These are phyloP conservation scores for Cadophora luteo-olivacea DNA, from an alignment of 2,329 filamentous ascomycete genomes.

Conservation along the genomic window DNA sequence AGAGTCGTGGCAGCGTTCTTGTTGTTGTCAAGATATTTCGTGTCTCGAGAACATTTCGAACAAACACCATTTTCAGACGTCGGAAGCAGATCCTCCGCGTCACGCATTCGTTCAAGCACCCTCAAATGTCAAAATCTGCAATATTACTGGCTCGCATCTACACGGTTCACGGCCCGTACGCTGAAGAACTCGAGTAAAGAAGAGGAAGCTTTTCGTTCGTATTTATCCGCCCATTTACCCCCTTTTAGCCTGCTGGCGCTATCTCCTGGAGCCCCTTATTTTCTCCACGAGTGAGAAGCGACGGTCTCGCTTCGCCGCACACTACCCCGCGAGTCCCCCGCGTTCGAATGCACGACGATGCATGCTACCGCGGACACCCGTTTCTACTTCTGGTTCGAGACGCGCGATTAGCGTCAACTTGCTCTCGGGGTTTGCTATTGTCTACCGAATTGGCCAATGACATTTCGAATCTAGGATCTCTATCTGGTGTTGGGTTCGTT, in stretches of 20 bases:
- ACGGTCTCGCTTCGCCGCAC: neutral
- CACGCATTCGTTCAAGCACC: neutral
- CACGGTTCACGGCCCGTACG: slow-evolving; percentile 7
- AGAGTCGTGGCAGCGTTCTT: neutral
- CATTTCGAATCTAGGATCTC: neutral
- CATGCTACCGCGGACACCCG: neutral
- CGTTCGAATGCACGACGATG: neutral
- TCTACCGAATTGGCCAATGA: neutral
- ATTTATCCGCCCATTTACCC: slow-evolving; percentile 9
- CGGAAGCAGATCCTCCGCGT: neutral
- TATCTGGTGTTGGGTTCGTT: neutral
- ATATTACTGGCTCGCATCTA: slow-evolving; percentile 3
- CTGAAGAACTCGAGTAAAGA: neutral
- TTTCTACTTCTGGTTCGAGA: neutral
- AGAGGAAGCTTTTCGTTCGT: slow-evolving; percentile 2
- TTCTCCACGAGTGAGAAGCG: slow-evolving; percentile 17
- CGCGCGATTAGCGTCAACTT: neutral
- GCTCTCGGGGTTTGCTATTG: neutral
- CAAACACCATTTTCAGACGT: neutral
- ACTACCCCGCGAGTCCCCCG: slow-evolving; percentile 14
- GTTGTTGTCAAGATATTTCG: neutral
- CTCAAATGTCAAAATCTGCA: too few relatives aligned
- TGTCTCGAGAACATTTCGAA: neutral
- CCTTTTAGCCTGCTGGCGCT: neutral
- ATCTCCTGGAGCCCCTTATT: neutral